A percentile compares a stretch with the other conserved stretches of the same genome.
Conservation (phyloP, 768 basidiomycete species). For the Crassisporium funariophilum region DNA sequence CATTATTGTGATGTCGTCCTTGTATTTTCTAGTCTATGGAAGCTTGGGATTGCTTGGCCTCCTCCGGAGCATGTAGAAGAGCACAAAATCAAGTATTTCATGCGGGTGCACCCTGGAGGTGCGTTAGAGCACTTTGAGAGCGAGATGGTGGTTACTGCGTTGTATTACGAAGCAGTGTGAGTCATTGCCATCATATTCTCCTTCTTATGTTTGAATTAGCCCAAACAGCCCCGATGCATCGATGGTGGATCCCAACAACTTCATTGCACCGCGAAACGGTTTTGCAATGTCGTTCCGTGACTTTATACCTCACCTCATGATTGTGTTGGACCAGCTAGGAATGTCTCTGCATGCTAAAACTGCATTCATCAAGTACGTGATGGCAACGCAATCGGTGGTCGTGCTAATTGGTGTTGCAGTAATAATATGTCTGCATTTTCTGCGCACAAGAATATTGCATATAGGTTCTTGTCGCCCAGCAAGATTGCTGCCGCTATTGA, state of each 20-base stretch:
- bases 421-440: slow-evolving; percentile 77
- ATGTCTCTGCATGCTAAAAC: slow-evolving; percentile 83
- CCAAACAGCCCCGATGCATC: slow-evolving; percentile 67
- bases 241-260: slow-evolving; percentile 78
- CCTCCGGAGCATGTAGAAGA: slow-evolving; percentile 67
- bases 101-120: slow-evolving; percentile 83
- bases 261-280: slow-evolving; percentile 80
- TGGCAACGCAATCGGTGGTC: too few species aligned
- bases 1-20: slow-evolving; percentile 84
- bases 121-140: slow-evolving; percentile 87
- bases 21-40: slow-evolving; percentile 74
- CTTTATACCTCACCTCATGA: slow-evolving; percentile 79
- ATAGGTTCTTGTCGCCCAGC: slow-evolving; percentile 80
- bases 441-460: slow-evolving; percentile 84
- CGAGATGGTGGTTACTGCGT: slow-evolving; percentile 73
- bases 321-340: slow-evolving; percentile 83
- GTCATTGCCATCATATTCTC: slow-evolving; percentile 25
- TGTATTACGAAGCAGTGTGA: slow-evolving; percentile 87
- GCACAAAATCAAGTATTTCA: slow-evolving; percentile 79
- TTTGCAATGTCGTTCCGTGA: slow-evolving; percentile 83
- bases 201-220: neutral
- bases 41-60: slow-evolving; percentile 75
- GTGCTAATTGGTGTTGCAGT: slow-evolving; percentile 38
- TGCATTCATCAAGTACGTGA: slow-evolving; percentile 77
- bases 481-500: slow-evolving; percentile 87